phyloP scores from a whole-genome alignment of 1,284 basidiomycete genomes.

The Golubevia sp. region DNA sequence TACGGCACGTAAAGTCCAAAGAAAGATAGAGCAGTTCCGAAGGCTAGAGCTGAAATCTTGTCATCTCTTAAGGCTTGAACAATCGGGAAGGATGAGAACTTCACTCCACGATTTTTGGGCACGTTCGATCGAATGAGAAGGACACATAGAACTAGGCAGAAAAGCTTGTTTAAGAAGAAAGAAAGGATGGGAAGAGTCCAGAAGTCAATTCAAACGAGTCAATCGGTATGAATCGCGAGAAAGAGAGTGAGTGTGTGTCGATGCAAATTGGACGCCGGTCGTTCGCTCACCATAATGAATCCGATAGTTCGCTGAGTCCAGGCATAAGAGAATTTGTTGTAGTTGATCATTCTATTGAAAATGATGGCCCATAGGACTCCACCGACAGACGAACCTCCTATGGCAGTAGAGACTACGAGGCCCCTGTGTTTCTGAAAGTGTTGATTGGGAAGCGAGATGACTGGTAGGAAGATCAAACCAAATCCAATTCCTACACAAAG shows the following conservation, averaged over 20 bases:
- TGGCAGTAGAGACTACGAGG: neutral
- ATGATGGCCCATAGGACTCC: slow-evolving; percentile 1
- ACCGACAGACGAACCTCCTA: neutral
- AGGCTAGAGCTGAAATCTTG: neutral
- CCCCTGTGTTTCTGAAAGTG: neutral
- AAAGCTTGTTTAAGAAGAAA: neutral
- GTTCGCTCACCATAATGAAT: neutral
- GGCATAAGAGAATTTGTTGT: neutral
- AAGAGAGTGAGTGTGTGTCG: too few relatives aligned
- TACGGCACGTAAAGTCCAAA: neutral
- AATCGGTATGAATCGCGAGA: too few relatives aligned
- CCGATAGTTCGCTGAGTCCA: neutral
- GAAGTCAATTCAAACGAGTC: too few relatives aligned
- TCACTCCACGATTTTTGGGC: neutral
- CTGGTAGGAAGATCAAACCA: neutral
- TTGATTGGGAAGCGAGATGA: neutral
- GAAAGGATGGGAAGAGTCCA: too few relatives aligned
- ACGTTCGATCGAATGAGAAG: neutral
- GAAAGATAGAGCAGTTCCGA: neutral
- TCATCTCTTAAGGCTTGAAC: neutral
- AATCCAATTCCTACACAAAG: neutral
- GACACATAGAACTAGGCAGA: neutral
- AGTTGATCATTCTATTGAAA: slow-evolving; percentile 1
- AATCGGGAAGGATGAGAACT: neutral
- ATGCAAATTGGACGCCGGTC: neutral